These are phyloP conservation scores for Chenopodium formosanum DNA, from an alignment of 148 eudicot genomes.

Conservation along the genomic window DNA sequence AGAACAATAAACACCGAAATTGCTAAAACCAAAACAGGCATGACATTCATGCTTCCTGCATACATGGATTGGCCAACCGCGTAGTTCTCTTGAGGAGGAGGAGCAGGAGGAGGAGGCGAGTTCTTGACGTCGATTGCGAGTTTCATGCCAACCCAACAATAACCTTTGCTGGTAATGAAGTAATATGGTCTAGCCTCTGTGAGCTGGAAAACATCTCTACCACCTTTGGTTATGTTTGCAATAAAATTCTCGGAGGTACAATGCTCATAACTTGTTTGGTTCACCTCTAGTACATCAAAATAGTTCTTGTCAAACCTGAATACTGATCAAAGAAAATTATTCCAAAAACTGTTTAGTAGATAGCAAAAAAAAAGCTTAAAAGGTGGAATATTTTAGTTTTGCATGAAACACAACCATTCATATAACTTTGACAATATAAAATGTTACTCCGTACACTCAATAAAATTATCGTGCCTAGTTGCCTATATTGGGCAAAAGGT, in stretches of 20 bases:
- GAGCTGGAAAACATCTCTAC: slow-evolving; percentile 49
- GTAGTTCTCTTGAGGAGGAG: slow-evolving; percentile 27
- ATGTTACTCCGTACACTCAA: too few relatives aligned
- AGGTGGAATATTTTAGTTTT: too few relatives aligned
- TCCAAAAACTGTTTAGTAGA: too few relatives aligned
- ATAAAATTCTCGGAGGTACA: slow-evolving; percentile 45
- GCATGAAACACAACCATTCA: too few relatives aligned
- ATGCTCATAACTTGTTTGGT: slow-evolving; percentile 43
- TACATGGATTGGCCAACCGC: background rate
- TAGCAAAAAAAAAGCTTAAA: too few relatives aligned
- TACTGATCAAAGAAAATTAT: background rate
- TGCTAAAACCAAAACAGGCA: background rate
- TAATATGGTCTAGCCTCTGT: slow-evolving; percentile 44
- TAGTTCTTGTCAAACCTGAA: slow-evolving; percentile 23
- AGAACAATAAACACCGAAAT: background rate
- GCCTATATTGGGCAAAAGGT: too few relatives aligned
- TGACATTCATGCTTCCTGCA: background rate
- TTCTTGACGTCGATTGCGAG: slow-evolving; percentile 38
- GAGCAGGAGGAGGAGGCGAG: slow-evolving; percentile 27
- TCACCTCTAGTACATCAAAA: slow-evolving; percentile 49
- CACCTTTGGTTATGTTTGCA: slow-evolving; percentile 43
- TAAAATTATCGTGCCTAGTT: too few relatives aligned
- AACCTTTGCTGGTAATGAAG: slow-evolving; percentile 60
- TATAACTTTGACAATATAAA: too few relatives aligned
- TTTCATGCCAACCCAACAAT: slow-evolving; percentile 57